These are phyloP conservation scores for Trichoderma asperellum DNA, from an alignment of 2,329 filamentous ascomycete species.

Conservation along the genomic window DNA sequence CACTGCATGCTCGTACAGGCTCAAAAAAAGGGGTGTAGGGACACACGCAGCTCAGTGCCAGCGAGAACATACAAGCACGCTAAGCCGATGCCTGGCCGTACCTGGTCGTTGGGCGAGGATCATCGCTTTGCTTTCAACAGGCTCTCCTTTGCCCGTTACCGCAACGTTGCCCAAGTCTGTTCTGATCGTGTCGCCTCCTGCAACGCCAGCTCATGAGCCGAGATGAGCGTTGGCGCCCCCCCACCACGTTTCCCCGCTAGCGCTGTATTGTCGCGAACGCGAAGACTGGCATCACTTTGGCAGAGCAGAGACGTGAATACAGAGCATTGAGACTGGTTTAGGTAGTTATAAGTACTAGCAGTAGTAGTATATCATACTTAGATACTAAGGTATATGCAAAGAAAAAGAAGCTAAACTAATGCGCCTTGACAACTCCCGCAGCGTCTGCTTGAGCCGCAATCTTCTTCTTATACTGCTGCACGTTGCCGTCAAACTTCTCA, in stretches of 20 bases:
- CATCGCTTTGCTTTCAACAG: not conserved
- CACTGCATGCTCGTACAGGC: not conserved
- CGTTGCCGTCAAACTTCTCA: slow-evolving; percentile 93
- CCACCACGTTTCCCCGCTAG: slow-evolving; percentile 5
- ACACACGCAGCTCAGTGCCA: not conserved
- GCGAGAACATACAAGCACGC: slow-evolving; percentile 15
- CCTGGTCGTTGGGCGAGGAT: slow-evolving; percentile 11
- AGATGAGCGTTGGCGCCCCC: slow-evolving; percentile 23
- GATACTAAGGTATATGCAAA: not conserved
- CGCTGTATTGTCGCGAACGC: not conserved
- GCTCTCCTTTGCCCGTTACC: slow-evolving; percentile 14
- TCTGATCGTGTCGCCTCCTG: slow-evolving; percentile 7
- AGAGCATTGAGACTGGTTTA: not conserved
- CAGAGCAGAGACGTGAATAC: not conserved
- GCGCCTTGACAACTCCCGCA: slow-evolving; percentile 77
- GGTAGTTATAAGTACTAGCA: not conserved
- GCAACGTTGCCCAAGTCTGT: not conserved
- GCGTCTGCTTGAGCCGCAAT: slow-evolving; percentile 88
- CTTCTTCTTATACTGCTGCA: slow-evolving; percentile 96
- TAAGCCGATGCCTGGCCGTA: slow-evolving; percentile 5
- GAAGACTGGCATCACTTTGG: not conserved
- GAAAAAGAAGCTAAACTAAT: slow-evolving; percentile 42
- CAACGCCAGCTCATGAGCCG: slow-evolving; percentile 27
- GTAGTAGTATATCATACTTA: not conserved
- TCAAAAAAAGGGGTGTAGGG: not conserved